These are phyloP conservation scores for Populus alba DNA, from an alignment of 345 rosid species.

Conservation along the genomic window DNA sequence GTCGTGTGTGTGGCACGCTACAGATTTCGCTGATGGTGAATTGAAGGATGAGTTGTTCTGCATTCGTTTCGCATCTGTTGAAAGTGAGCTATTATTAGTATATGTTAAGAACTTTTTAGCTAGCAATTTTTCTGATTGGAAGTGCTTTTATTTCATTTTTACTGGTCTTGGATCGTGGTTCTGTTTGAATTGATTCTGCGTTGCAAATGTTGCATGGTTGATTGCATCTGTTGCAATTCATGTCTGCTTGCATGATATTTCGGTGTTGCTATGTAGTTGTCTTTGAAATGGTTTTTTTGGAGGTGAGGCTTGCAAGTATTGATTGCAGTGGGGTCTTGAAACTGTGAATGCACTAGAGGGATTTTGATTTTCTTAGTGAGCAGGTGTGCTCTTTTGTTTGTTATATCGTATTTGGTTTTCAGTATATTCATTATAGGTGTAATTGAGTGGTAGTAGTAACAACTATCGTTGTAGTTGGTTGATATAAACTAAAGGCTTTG, in stretches of 20 bases:
- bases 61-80: slow-evolving; percentile 63
- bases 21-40: slow-evolving; percentile 71
- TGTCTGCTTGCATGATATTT: not conserved
- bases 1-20: slow-evolving; percentile 74
- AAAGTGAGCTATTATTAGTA: slow-evolving; percentile 47
- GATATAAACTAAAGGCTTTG: not conserved
- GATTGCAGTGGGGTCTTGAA: not conserved
- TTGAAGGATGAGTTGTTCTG: slow-evolving; percentile 76
- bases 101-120: not conserved
- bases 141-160: not conserved
- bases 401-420: not conserved
- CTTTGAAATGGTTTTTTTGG: not conserved
- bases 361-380: not conserved
- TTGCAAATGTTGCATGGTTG: not conserved
- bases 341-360: not conserved
- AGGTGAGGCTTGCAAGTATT: not conserved
- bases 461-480: not conserved
- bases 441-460: not conserved
- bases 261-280: not conserved
- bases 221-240: not conserved
- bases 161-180: not conserved
- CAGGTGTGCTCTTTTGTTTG: not conserved
- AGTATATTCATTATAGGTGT: not conserved
- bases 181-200: not conserved
- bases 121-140: not conserved